Base-by-base conservation (phyloP, 257 asterid genomes). In the Avicennia marina region DNA sequence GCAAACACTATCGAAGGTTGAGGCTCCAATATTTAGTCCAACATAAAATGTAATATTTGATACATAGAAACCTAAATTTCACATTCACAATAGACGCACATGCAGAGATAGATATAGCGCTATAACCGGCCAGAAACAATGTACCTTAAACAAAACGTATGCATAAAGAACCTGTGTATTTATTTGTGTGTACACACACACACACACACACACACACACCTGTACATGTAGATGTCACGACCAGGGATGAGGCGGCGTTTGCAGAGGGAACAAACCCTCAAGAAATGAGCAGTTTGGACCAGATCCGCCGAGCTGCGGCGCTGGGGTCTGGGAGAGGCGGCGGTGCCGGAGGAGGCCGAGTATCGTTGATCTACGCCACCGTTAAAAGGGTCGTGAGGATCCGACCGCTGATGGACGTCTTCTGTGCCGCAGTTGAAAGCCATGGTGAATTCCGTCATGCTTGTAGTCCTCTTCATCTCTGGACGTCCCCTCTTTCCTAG, bases 201-300 rank as follows among this genome's bases (percentile, higher is more conserved):
- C 8, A 24, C 27, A n/a, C 8, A 24, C 18, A 13, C 13, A 19
- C 11, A 0, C 13, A 10, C 9, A 11, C 77, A 88, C 97, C 89
- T 83, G 58, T 89, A 89, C 94, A 89, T 89, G 76, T 64, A 86
- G 75, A 89, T 86, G 72, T 89, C 97, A 17, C 75, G 93, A 6
- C 80, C 94, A 4, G 89, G 86, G 60, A 80, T 48, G 61, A 89
- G 75, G 4, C 79, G 86, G 69, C 81, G 84, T 11, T 89, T 71
- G 67, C 97, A 89, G 22, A 84, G 85, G 58, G 68, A 63, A 64
- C 97, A 89, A 48, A 73, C 81, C 65, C 75, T 86, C 68, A 90
- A 46, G 71, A 90, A 90, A 48, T 50, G 65, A 16, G 93, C 75
- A 8, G 85, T 65, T 62, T 71, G 83, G 7, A 51, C 61, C 5